Percentiles rank a stretch among this genome's conserved stretches.
Evolutionary conservation across 2,329 filamentous ascomycete genomes (phyloP).

Genomic region (Lachnellula subtilissima): DNA sequence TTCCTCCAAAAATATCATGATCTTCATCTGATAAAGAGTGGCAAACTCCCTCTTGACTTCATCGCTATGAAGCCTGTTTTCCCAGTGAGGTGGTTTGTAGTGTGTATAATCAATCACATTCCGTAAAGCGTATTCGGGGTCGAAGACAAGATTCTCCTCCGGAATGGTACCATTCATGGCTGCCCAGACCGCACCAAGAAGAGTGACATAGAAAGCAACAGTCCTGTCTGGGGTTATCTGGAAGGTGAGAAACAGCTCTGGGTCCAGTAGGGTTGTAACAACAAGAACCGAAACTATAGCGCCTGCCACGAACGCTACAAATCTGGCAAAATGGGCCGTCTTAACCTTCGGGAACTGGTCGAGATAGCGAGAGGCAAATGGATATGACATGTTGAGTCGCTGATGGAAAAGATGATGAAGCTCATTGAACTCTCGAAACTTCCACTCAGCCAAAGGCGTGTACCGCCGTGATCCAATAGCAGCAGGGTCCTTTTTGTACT

Average conservation of each 20-base stretch:
- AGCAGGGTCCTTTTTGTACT: conserved; percentile 91
- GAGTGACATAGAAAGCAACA: conserved; percentile 81
- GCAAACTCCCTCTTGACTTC: conserved; percentile 91
- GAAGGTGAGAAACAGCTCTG: conserved; percentile 85
- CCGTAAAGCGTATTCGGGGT: conserved; percentile 82
- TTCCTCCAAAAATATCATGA: conserved; percentile 89
- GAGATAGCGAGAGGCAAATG: conserved; percentile 85
- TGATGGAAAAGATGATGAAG: conserved; percentile 87
- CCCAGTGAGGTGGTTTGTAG: conserved; percentile 87
- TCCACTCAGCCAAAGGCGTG: conserved; percentile 93
- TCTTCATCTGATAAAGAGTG: conserved; percentile 83
- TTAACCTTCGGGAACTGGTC: conserved; percentile 97
- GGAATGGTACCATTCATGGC: conserved; percentile 78
- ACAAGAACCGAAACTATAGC: conserved; percentile 82
- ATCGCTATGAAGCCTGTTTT: conserved; percentile 82
- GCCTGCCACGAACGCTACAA: conserved; percentile 82
- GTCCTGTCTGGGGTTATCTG: conserved; percentile 87
- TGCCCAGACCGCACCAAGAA: conserved; percentile 80
- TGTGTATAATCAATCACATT: conserved; percentile 92
- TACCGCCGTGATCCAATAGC: conserved; percentile 85
- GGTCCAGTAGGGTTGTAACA: conserved; percentile 78
- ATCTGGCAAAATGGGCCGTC: conserved; percentile 76
- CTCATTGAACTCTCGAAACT: conserved; percentile 97
- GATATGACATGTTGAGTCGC: conserved; percentile 88
- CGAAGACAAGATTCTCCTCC: conserved; percentile 83